Percentiles rank a stretch among this genome's conserved stretches.
phyloP scores from a whole-genome alignment of 208 protist genomes.

The Trypanosoma cruzi region DNA sequence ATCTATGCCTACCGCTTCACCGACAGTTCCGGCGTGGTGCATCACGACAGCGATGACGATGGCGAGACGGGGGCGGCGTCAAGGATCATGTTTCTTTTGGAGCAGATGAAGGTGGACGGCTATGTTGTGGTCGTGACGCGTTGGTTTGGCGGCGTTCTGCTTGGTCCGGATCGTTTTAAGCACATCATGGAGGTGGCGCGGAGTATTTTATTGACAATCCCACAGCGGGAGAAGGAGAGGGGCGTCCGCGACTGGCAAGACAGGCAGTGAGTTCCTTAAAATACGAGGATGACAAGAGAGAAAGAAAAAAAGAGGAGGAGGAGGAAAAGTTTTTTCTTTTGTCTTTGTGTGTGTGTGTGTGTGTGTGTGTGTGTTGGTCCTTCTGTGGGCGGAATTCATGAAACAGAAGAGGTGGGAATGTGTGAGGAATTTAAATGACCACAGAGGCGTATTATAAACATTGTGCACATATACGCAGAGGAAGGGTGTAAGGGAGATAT shows the following conservation, averaged over 20 bases:
- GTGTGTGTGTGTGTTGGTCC: background rate
- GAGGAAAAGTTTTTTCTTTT: constrained; percentile 4
- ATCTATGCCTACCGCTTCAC: constrained; percentile 95
- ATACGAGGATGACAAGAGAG: too few species aligned
- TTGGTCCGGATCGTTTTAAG: constrained; percentile 95
- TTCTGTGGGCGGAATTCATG: background rate
- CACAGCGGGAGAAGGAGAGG: constrained; percentile 39
- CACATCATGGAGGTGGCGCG: constrained; percentile 90
- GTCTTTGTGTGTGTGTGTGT: background rate
- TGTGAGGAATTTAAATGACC: too few species aligned
- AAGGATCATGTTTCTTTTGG: constrained; percentile 88
- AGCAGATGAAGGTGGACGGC: constrained; percentile 79
- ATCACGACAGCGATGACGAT: constrained; percentile 94
- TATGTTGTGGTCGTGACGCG: constrained; percentile 94
- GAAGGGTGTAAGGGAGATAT: too few species aligned
- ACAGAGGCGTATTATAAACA: too few species aligned
- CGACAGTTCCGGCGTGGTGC: constrained; percentile 56
- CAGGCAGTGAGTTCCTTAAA: background rate
- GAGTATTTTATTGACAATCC: constrained; percentile 67
- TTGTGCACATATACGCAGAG: too few species aligned
- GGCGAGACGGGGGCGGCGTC: constrained; percentile 89
- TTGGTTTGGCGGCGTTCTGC: constrained; percentile 96
- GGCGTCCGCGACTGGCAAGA: background rate
- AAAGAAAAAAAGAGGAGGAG: constrained; percentile 10
- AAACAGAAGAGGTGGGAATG: background rate